Percentiles rank a stretch among this genome's conserved stretches.
These are phyloP conservation scores for Tolypocladium ovalisporum DNA, from an alignment of 2,329 filamentous ascomycete genomes.

Conservation along the genomic window DNA sequence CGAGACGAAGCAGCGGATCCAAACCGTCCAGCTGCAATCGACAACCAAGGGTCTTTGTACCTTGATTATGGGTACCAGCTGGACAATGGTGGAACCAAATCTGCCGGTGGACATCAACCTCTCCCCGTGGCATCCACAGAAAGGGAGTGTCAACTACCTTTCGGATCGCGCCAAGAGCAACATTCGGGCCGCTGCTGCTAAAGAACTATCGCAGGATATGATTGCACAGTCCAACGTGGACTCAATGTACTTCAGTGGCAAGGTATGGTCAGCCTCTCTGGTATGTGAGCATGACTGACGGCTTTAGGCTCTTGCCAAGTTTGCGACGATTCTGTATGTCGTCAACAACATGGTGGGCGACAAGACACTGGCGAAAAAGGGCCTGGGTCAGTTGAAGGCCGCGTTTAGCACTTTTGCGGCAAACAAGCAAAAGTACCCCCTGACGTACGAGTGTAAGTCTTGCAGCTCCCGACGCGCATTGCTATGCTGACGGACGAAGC, in stretches of 20 bases:
- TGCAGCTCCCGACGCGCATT: no score
- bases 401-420: constrained; percentile 55
- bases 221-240: constrained; percentile 60
- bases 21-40: constrained; percentile 56
- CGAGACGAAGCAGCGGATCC: constrained; percentile 36
- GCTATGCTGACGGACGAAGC: constrained; percentile 20
- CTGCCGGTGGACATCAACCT: constrained; percentile 69
- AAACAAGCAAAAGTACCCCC: constrained; percentile 56
- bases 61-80: constrained; percentile 59
- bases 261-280: constrained; percentile 34
- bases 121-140: constrained; percentile 59
- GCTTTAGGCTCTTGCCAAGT: constrained; percentile 59
- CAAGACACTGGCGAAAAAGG: constrained; percentile 40
- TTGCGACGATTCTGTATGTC: constrained; percentile 57
- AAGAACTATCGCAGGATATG: constrained; percentile 70
- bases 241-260: constrained; percentile 91
- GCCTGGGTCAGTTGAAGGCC: constrained; percentile 50
- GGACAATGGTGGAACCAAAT: constrained; percentile 67
- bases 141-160: constrained; percentile 34
- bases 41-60: constrained; percentile 77
- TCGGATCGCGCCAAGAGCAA: constrained; percentile 42
- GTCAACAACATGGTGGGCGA: constrained; percentile 54
- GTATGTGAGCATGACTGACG: background rate
- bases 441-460: constrained; percentile 51
- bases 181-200: constrained; percentile 52